Evolutionary conservation across 768 basidiomycete species (phyloP).

Genomic region (Tylopilus balloui): DNA sequence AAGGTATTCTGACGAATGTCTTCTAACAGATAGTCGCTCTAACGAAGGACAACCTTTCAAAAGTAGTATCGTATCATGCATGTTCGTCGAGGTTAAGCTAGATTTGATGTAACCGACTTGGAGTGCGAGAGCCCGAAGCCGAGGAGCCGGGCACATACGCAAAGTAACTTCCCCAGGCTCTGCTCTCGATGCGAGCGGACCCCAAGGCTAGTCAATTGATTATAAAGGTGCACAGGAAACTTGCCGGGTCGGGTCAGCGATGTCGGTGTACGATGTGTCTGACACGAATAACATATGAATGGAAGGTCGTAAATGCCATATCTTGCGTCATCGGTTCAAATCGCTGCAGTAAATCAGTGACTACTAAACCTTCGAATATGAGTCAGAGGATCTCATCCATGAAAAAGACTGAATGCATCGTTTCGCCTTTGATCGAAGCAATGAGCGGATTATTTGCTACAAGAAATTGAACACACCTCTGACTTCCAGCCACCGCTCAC

Average conservation of each 20-base stretch:
- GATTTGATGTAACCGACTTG: slow-evolving; percentile 27
- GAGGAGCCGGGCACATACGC: slow-evolving; percentile 31
- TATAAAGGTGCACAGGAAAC: slow-evolving; percentile 2
- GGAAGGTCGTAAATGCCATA: slow-evolving; percentile 6
- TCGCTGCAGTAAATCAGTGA: slow-evolving; percentile 9
- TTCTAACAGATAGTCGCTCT: slow-evolving; percentile 38
- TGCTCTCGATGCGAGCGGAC: slow-evolving; percentile 18
- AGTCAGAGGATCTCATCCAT: slow-evolving; percentile 48
- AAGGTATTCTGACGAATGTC: slow-evolving; percentile 28
- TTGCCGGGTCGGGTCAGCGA: slow-evolving; percentile 6
- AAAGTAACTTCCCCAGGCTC: slow-evolving; percentile 12
- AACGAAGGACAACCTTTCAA: slow-evolving; percentile 29
- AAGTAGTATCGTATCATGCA: slow-evolving; percentile 19
- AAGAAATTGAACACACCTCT: slow-evolving; percentile 6
- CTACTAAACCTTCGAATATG: slow-evolving; percentile 30
- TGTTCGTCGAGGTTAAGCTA: slow-evolving; percentile 22
- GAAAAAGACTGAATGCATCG: slow-evolving; percentile 43
- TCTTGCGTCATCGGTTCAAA: slow-evolving; percentile 5
- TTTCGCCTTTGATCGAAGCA: not conserved
- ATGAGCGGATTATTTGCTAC: not conserved
- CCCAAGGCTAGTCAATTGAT: slow-evolving; percentile 15
- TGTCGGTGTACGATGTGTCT: slow-evolving; percentile 23
- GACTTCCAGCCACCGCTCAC: not conserved
- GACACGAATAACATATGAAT: slow-evolving; percentile 24
- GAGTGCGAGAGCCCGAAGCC: slow-evolving; percentile 35